Conservation (phyloP, 331 rosid species). For the Ulmus americana region DNA sequence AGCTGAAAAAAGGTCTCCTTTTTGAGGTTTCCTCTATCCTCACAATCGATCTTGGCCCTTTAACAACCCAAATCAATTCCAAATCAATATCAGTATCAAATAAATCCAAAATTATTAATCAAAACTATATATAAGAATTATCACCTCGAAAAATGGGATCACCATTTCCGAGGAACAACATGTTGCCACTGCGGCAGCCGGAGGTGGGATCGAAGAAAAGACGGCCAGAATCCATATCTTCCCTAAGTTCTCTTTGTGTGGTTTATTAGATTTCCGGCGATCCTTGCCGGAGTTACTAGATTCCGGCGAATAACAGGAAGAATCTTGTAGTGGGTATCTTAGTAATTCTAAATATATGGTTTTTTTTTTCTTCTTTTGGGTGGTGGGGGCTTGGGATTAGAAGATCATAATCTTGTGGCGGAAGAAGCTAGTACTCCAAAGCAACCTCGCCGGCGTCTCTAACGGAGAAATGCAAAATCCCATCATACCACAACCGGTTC, state of each 20-base stretch:
- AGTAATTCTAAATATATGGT: neutral
- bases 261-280: slow-evolving; percentile 11
- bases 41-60: slow-evolving; percentile 58
- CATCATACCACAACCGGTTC: slow-evolving; percentile 57
- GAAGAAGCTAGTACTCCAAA: slow-evolving; percentile 97
- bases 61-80: neutral
- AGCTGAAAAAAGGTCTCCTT: slow-evolving; percentile 65
- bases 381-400: slow-evolving; percentile 26
- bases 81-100: neutral
- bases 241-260: neutral
- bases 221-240: slow-evolving; percentile 55
- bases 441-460: slow-evolving; percentile 84
- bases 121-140: neutral
- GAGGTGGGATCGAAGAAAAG: slow-evolving; percentile 51
- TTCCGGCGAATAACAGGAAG: slow-evolving; percentile 11
- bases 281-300: slow-evolving; percentile 7
- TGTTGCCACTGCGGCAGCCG: slow-evolving; percentile 49
- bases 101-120: neutral
- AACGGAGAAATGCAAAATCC: slow-evolving; percentile 84
- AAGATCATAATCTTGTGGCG: slow-evolving; percentile 96
- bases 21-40: slow-evolving; percentile 63
- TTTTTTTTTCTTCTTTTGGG: neutral
- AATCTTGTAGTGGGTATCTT: neutral
- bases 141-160: slow-evolving; percentile 66
- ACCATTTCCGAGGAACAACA: slow-evolving; percentile 67